Conservation (phyloP, 352 stramenopile species). For the Phytophthora idaei region DNA sequence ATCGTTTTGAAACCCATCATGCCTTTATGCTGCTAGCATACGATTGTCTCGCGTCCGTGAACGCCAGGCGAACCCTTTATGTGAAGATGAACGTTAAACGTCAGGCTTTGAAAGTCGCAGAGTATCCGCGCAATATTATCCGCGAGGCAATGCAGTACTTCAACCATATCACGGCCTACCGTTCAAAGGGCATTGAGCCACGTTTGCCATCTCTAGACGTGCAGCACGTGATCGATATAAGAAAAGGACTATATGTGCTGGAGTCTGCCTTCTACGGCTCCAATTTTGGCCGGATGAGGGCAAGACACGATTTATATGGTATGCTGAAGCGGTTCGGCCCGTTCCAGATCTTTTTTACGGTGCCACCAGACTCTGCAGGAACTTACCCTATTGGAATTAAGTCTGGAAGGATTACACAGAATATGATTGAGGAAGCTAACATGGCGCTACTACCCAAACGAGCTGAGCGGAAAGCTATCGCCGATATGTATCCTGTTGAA, state of each 20-base stretch:
- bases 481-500: constrained; percentile 15
- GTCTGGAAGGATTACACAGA: not conserved
- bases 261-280: constrained; percentile 30
- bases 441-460: not conserved
- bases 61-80: constrained; percentile 21
- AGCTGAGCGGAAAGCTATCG: constrained; percentile 19
- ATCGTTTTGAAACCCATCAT: constrained; percentile 32
- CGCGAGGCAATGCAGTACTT: constrained; percentile 25
- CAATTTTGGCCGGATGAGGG: constrained; percentile 19
- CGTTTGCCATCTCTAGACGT: constrained; percentile 1
- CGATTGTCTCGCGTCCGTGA: constrained; percentile 19
- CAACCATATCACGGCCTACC: not conserved
- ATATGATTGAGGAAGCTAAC: constrained; percentile 1
- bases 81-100: constrained; percentile 25
- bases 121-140: constrained; percentile 7
- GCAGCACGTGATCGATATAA: constrained; percentile 19
- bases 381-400: constrained; percentile 11
- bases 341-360: constrained; percentile 35
- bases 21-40: constrained; percentile 36
- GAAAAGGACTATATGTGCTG: constrained; percentile 18
- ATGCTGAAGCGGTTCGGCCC: constrained; percentile 33
- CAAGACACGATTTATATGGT: constrained; percentile 28
- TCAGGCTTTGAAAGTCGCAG: constrained; percentile 12
- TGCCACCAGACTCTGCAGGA: constrained; percentile 25
- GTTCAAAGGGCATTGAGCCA: constrained; percentile 1